Base-by-base conservation (phyloP, 345 rosid species). In the Leavenworthia alabamica region DNA sequence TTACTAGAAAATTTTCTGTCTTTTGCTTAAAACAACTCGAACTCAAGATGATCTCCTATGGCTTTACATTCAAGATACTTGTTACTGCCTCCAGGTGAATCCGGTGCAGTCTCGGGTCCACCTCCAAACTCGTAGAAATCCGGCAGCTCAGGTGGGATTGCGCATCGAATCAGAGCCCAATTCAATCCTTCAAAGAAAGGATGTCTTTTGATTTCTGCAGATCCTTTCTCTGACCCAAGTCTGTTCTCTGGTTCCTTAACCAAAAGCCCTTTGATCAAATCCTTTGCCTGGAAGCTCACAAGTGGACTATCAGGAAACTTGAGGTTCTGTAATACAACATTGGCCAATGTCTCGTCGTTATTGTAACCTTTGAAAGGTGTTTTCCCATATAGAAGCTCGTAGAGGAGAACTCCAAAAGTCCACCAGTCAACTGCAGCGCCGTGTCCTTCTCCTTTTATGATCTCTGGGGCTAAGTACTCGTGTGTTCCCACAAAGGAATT, bases 361-460 rank as follows among this genome's bases (percentile, higher is more conserved):
- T 80, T 85, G n/a, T 78, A 67, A 39, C 98, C 98, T 75, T 83
- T 92, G 61, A 92, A 92, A 5, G 98, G 96, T 7, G 98, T 89
- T 77, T 58, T 83, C 33, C 98, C 97, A 8, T 89, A 89, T 7
- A 92, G 67, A 44, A 92, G 96, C 80, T 89, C 98, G 22, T 82
- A 89, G 26, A 92, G 93, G 39, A 92, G 85, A 61, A 92, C 64
- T 19, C 98, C 98, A 8, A 86, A 86, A 3, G 96, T 92, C 98
- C 98, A 92, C 98, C 98, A 92, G 75, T 92, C 98, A 12, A 92
- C 98, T 1, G 98, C 97, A 6, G 98, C 98, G 9, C 98, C 98
- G 9, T 92, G 98, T 50, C 96, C 98, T 73, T 92, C 93, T 44
- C 98, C 98, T 81, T 85, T 92, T 60, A 92, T 89, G 57, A 92